Base-by-base conservation (phyloP, 306 rosid genomes). In the Inga oerstediana region DNA sequence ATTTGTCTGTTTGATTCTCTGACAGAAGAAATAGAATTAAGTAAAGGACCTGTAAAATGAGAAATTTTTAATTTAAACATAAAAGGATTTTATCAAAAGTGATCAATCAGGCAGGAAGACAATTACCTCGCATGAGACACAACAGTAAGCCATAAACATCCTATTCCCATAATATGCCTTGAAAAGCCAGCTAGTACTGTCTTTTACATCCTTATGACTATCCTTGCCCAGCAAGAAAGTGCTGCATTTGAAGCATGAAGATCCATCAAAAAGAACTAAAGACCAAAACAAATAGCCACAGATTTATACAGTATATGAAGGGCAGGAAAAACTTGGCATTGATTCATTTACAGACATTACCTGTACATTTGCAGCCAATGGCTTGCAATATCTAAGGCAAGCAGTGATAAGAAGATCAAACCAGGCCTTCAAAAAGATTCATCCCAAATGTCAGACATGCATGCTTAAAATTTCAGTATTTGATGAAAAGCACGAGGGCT, bases 291-390 rank as follows among this genome's bases (percentile, higher is more conserved):
- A 43, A 67, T 15, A 76, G 66, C 70, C 41, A 27, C 24, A 70
- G 52, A 61, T 68, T 44, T 68, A 77, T 76, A 64, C 27, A 24
- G 39, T 48, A 74, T 44, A 52, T n/a, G 48, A 72, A 44, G 16
- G 80, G 70, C 64, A 11, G 51, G 27, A 17, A 79, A 58, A 52
- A 59, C 37, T 54, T 39, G 44, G 10, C 49, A 48, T 16, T 41
- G 34, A 70, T n/a, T 70, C 49, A 10, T 67, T 76, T 37, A 34
- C 74, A 83, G 37, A 8, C 71, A 80, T 24, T 78, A 96, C 99
- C 99, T 96, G 93, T 94, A 94, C 99, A 93, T 94, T 89, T 96
- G 99, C 75, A 96, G 82, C 99, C 99, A 96, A 89, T 96, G 99
- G 93, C 99, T 96, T 34, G 85, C 90, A 89, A 96, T 94, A 85